Evolutionary conservation across 495 filamentous ascomycete genomes (phyloP), one percentile per base, ranked within the genome.

Genomic region (Gamarada debralockiae): DNA sequence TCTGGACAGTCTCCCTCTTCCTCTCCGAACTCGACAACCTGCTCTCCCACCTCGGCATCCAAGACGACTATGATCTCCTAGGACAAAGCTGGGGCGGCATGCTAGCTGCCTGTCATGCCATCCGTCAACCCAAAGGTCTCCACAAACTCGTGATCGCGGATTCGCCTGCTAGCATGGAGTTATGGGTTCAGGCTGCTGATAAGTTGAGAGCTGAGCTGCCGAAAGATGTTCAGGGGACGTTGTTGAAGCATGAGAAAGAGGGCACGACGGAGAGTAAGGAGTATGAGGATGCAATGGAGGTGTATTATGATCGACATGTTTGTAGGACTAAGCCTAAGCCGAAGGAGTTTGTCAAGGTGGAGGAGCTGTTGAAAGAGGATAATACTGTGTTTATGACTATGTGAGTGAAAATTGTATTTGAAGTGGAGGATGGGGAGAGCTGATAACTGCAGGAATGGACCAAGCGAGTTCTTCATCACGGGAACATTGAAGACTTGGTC

Each of bases 41-140:
- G 17, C 51, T 78, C 4, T 25, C 47, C 12, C 58, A 70, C 18
- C 64, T 81, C 0, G 64, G 56, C 0, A 67, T 80, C 29, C 14
- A 55, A 0, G 37, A 58, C 6, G 53, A 63, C 0, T 76, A 73
- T 53, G 65, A 77, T 49, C 36, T 79, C 0, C 63, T 74, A 3
- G 75, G 78, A 5, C 67, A 74, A 29, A 69, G 63, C 7, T 82
- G 77, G 76, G 77, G 77, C 22, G 77, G 73, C 22, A 75, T 79
- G 71, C 61, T 80, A 0, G 74, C 64, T 2, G 65, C 64, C 3
- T 46, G 60, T 3, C 69, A 64, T 57, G 73, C 71, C 0, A 52
- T 67, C 12, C 48, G 49, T 14, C 64, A 62, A 15, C 68, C 76
- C 0, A 23, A 48, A 13, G 73, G 75, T 0, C 55, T 80, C 20